These are phyloP conservation scores for Solanum habrochaites DNA, from an alignment of 257 asterid genomes.

Conservation along the genomic window DNA sequence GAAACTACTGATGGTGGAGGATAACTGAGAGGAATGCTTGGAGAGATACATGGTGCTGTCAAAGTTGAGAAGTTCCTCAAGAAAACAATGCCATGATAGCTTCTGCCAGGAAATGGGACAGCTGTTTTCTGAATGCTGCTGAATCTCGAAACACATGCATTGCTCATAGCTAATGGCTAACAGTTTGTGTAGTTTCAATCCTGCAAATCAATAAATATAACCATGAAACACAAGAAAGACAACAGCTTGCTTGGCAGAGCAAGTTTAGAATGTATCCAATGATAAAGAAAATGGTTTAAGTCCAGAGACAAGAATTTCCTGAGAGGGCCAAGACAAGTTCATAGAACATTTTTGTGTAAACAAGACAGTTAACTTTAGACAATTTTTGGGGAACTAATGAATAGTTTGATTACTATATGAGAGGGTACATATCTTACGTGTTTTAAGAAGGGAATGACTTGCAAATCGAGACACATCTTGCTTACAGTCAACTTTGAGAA, in stretches of 20 bases:
- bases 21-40: constrained; percentile 18
- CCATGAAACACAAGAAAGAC: background rate
- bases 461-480: background rate
- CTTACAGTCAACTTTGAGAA: background rate
- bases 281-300: background rate
- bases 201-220: background rate
- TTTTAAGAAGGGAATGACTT: background rate
- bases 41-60: constrained; percentile 26
- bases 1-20: constrained; percentile 26
- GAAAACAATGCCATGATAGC: constrained; percentile 24
- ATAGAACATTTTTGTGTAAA: background rate
- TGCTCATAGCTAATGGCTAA: constrained; percentile 30
- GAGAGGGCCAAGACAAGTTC: background rate
- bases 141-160: constrained; percentile 48
- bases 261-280: background rate
- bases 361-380: background rate
- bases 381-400: background rate
- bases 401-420: background rate
- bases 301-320: background rate
- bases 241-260: background rate
- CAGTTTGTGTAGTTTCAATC: background rate
- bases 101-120: constrained; percentile 35
- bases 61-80: constrained; percentile 41
- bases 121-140: constrained; percentile 33
- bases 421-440: background rate